Conservation (phyloP, 148 eudicot genomes). For the Dysphania ambrosioides region DNA sequence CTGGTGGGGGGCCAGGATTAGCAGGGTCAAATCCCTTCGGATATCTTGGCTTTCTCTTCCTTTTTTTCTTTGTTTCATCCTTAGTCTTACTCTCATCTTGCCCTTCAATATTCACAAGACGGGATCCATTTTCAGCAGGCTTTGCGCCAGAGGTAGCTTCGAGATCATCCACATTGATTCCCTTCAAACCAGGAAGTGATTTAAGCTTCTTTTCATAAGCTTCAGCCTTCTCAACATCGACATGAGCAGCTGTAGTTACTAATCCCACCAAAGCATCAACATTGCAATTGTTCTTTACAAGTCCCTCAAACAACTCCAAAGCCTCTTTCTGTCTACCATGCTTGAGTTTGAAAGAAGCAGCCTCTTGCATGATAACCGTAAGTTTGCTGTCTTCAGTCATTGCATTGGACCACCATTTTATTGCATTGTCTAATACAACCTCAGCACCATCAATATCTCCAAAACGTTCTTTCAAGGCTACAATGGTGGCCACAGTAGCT, state of each 20-base stretch:
- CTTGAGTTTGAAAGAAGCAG: too few relatives aligned
- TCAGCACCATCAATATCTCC: too few relatives aligned
- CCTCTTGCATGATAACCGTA: too few relatives aligned
- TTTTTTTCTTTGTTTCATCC: slow-evolving; percentile 78
- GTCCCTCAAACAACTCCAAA: slow-evolving; percentile 61
- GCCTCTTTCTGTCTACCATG: slow-evolving; percentile 40
- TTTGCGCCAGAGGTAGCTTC: slow-evolving; percentile 90
- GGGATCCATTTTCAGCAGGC: slow-evolving; percentile 41
- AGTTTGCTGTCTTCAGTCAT: too few relatives aligned
- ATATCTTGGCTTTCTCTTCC: slow-evolving; percentile 91
- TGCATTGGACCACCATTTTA: too few relatives aligned
- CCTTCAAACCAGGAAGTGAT: slow-evolving; percentile 60
- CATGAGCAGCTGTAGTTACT: slow-evolving; percentile 68
- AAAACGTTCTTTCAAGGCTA: too few relatives aligned
- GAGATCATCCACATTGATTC: slow-evolving; percentile 59
- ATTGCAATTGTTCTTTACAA: slow-evolving; percentile 58
- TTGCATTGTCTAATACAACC: too few relatives aligned
- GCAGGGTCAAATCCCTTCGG: slow-evolving; percentile 89
- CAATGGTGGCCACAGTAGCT: too few relatives aligned
- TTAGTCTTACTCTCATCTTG: slow-evolving; percentile 54
- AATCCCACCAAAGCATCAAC: slow-evolving; percentile 79
- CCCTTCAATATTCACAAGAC: slow-evolving; percentile 33
- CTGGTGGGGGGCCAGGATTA: slow-evolving; percentile 86
- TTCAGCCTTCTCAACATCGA: slow-evolving; percentile 78
- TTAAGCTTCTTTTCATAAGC: slow-evolving; percentile 76